Base-by-base conservation (phyloP, 441 rosid species). In the Corymbia calophylla region DNA sequence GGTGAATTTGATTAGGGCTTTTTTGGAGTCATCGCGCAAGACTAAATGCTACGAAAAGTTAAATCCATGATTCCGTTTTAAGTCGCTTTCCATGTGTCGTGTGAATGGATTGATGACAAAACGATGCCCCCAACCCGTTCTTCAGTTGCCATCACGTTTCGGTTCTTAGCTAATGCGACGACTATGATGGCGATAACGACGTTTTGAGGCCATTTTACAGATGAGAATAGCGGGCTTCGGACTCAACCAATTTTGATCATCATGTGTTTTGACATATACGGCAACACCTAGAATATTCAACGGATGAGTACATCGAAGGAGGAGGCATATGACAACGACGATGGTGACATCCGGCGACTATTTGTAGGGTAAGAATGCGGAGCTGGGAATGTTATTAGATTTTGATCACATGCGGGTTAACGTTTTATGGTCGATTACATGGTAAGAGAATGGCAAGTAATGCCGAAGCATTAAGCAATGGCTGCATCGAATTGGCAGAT, bases 351-450 rank as follows among this genome's bases (percentile, higher is more conserved):
- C 2, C 7, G 4, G n/a, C 6, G 51, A 77, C 51, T 17, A 1
- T 44, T 7, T 23, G 13, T 14, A 0, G 12, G 51, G 84, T 44
- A 23, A 12, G 84, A 21, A 77, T 51, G 15, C 19, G 51, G 13
- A 23, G 25, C 0, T 77, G 4, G 1, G 1, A 23, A 14, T 9
- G n/a, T 1, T 2, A 2, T 35, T 70, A 0, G 16, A 39, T 29
- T 62, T 44, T 0, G 84, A 13, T 25, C n/a, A 0, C 51, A 14
- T 14, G 84, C 8, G 51, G 14, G 84, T 44, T 44, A n/a, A 44
- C 51, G n/a, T 77, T 14, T 73, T 11, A 29, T 16, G 17, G 51
- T 25, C 51, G 4, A 21, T 73, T 4, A 39, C 51, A 12, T 8
- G 51, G 51, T 62, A 62, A 12, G 48, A 73, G 47, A 25, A 58